A percentile compares a stretch with the other conserved stretches of the same genome.
These are phyloP conservation scores for Solanum hybrid DNA, from an alignment of 305 asterid species.

Conservation along the genomic window DNA sequence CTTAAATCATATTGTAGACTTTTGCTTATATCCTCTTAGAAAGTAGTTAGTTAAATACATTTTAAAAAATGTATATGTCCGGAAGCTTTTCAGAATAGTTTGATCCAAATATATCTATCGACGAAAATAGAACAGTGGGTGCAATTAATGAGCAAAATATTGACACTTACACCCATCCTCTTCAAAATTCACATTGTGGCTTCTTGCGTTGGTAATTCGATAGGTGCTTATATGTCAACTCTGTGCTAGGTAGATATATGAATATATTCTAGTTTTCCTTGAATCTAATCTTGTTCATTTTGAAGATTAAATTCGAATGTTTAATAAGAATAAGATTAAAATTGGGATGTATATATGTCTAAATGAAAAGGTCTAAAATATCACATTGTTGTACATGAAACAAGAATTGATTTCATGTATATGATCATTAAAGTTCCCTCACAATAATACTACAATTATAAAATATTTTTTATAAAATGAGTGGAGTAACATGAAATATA, in stretches of 20 bases:
- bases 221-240: neutral
- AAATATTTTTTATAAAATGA: neutral
- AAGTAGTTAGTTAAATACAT: neutral
- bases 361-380: neutral
- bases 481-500: neutral
- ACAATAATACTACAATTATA: neutral
- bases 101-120: neutral
- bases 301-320: neutral
- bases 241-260: neutral
- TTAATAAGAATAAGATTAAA: neutral
- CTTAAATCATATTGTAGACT: neutral
- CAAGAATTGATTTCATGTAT: neutral
- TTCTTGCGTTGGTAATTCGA: neutral
- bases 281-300: neutral
- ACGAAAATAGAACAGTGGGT: neutral
- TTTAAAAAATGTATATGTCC: too few species aligned
- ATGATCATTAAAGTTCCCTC: neutral
- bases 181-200: neutral
- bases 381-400: neutral
- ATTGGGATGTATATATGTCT: neutral
- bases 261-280: neutral
- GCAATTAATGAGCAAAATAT: neutral
- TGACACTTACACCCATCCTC: neutral
- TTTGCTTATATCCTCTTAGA: neutral
- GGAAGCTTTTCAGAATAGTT: neutral